Base-by-base conservation (phyloP, 1,139 yeast species). In the Dujonia santamariae region DNA sequence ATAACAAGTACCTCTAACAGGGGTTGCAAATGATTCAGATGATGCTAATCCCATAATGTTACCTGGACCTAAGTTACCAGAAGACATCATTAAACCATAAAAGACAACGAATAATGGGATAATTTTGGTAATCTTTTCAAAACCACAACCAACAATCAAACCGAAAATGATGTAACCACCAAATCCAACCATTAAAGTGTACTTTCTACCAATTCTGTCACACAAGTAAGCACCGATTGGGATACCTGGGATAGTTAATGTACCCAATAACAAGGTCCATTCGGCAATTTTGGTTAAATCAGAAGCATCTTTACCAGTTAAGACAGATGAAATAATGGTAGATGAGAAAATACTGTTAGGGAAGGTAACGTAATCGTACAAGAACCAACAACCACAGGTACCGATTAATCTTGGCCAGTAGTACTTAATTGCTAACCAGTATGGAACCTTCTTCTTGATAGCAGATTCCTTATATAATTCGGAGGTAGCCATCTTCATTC, bases 61-160 rank as follows among this genome's bases (percentile, higher is more conserved):
- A 44, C 92, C 92, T 3, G 92, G 92, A 3, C 94, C 92, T 46
- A 81, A 63, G 55, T 82, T 82, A 47, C 88, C 88, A 34, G 54
- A 47, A 15, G 68, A 57, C 58, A 64, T 65, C 68, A 72, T 63
- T 24, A 71, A 52, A 9, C 76, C 78, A 43, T 69, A 72, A 38
- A 72, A 62, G 14, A 72, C 59, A 38, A 72, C 61, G 43, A 72
- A 70, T 32, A 67, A 54, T 2, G 69, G 63, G 11, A 69, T 61
- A 36, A 67, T 68, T 17, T 59, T 56, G 32, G 55, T 53, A 35
- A 72, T 54, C 46, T 61, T 63, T 9, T 62, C 56, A 42, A 66
- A 72, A 13, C 68, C 72, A 39, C 59, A 57, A 21, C 77, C 78
- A 22, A 72, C 74, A 41, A 68, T 61, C 27, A 72, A 63, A 15